These are phyloP conservation scores for Neonectria sp. DNA, from an alignment of 2,329 filamentous ascomycete genomes.

Conservation along the genomic window DNA sequence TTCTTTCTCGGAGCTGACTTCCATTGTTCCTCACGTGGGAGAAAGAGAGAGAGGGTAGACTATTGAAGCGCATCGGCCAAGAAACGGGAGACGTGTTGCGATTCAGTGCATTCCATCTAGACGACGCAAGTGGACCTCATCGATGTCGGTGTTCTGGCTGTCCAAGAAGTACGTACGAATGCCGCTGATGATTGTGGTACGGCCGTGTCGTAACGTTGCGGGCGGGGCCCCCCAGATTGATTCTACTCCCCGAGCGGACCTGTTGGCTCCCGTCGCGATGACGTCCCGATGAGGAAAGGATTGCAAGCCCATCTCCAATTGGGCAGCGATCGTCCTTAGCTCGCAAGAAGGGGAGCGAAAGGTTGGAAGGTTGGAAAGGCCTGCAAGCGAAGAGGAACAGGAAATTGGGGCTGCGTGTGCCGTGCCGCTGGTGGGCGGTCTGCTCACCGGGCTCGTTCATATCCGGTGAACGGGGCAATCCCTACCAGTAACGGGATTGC, in stretches of 20 bases:
- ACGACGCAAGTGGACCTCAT: background rate
- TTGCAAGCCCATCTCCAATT: background rate
- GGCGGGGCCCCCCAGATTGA: background rate
- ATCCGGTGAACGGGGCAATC: slow-evolving; percentile 17
- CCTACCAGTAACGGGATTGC: slow-evolving; percentile 14
- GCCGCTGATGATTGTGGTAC: background rate
- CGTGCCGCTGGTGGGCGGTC: background rate
- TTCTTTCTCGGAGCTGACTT: background rate
- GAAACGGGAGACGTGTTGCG: background rate
- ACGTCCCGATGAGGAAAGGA: slow-evolving; percentile 8
- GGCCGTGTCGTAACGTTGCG: background rate
- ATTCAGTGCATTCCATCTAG: background rate
- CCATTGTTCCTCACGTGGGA: background rate
- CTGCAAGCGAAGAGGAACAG: slow-evolving; percentile 20
- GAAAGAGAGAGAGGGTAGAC: background rate
- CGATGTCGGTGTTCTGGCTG: background rate
- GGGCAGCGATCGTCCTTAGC: background rate
- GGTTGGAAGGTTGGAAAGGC: too few relatives aligned
- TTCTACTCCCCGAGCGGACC: background rate
- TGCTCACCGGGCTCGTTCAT: slow-evolving; percentile 9
- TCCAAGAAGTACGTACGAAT: background rate
- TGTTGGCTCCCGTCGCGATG: background rate
- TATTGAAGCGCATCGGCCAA: background rate
- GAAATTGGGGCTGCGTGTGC: slow-evolving; percentile 14
- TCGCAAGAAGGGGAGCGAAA: background rate